Evolutionary conservation across 2,329 filamentous ascomycete species (phyloP).

Genomic region (Metarhizium guizhouense): DNA sequence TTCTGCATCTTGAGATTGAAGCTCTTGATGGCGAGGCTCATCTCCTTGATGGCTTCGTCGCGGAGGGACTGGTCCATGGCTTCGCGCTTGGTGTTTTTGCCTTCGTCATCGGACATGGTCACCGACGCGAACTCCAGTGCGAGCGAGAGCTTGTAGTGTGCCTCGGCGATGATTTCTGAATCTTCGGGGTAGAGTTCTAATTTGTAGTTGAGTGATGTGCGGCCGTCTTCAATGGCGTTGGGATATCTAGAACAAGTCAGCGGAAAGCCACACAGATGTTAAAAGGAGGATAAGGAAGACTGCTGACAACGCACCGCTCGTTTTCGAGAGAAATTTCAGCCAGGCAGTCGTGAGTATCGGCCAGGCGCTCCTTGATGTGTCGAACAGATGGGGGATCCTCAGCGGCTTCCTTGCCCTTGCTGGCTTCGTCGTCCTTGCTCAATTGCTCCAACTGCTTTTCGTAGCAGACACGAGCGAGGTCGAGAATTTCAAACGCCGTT

Average conservation of each 20-base stretch:
- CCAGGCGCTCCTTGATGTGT: constrained; percentile 74
- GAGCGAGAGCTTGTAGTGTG: constrained; percentile 91
- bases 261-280: not conserved
- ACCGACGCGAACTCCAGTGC: constrained; percentile 90
- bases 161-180: constrained; percentile 82
- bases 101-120: constrained; percentile 45
- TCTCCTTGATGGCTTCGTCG: constrained; percentile 60
- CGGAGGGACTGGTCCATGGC: constrained; percentile 59
- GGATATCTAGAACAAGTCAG: constrained; percentile 48
- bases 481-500: constrained; percentile 75
- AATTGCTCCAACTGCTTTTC: constrained; percentile 41
- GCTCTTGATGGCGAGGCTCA: constrained; percentile 65
- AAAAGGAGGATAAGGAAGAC: not conserved
- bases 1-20: constrained; percentile 62
- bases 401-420: constrained; percentile 33
- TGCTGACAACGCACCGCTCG: constrained; percentile 49
- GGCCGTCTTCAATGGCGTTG: constrained; percentile 78
- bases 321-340: constrained; percentile 97
- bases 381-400: constrained; percentile 33
- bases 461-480: constrained; percentile 63
- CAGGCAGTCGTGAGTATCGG: constrained; percentile 88
- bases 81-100: constrained; percentile 35
- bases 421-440: constrained; percentile 21
- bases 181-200: constrained; percentile 69
- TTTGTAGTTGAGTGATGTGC: constrained; percentile 69